Evolutionary conservation across 805 yeast species (phyloP), one percentile per base, ranked within the genome.

Genomic region (Ogataea neopini): DNA sequence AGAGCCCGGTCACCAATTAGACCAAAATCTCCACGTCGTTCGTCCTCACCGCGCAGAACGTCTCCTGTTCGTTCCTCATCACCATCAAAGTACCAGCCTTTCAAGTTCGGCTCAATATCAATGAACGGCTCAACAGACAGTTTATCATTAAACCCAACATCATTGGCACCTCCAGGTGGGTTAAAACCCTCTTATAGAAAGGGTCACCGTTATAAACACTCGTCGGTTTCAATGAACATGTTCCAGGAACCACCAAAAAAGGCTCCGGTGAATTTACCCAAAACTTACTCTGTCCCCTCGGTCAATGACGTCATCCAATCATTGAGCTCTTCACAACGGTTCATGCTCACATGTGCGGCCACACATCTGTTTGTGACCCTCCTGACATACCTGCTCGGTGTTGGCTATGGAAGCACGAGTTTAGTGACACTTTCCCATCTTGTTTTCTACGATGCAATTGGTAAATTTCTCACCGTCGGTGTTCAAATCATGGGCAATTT

Each of bases 151-250:
- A 48, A 26, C 32, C 54, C 34, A 43, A 45, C 29, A 10, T 13
- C 43, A 5, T 28, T 47, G 36, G 28, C 34, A 5, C 51, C 56
- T 3, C 47, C 46, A 4, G 40, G 30, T 9, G 52, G 51, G 6
- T 66, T 70, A 10, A 76, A 71, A 59, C 80, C 89, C 1, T 82
- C 86, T 0, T 88, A 83, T 58, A 83, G 99, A 73, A 82, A 91
- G 57, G 99, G 99, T 6, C 99, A 92, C 67, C 79, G 92, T 57
- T 92, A 92, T 64, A 92, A 92, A 64, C 98, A 92, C 66, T 90
- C 97, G 2, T 90, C 97, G 7, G 96, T 92, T 5, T 89, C 96
- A 4, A 86, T 92, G 94, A 91, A 92, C 65, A 77, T 92, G 63
- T 92, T 94, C 64, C 96, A 88, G 66, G 97, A 92, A 61, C 96